Base-by-base conservation (phyloP, 352 stramenopile genomes). In the Phytophthora macrochlamydospora region DNA sequence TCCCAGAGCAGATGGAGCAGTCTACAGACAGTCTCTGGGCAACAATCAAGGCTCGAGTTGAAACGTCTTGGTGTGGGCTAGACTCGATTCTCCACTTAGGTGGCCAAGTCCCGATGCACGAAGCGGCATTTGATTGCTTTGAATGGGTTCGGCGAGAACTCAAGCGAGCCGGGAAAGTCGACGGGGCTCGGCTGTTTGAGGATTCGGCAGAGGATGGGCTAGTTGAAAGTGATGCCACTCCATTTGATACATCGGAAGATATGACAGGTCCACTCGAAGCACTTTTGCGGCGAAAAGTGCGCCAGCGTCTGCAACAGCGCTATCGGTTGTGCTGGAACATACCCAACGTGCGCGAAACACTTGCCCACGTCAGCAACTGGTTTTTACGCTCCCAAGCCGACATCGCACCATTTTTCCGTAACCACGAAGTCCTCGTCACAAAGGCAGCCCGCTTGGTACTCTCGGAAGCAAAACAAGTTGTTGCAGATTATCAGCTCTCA, bases 21-120 rank as follows among this genome's bases (percentile, higher is more conserved):
- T 61, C 77, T 3, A 64, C 65, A 29, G 79, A 88, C 52, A 91
- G 79, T 57, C 67, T 92, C 12, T 94, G 84, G 84, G 53, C 62
- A n/a, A 53, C 69, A 0, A 75, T 93, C 9, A 57, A 73, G 30
- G 66, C 86, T 11, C 73, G 83, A 3, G 67, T 85, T 9, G 68
- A 77, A 52, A 54, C 83, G 0, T 81, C 84, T 4, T 94, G 84
- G 84, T 87, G 81, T 44, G 81, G 84, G 7, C 70, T 94, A 12
- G 84, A 94, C 49, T 76, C 81, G n/a, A 66, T 93, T 13, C 51
- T 93, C 2, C 84, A 94, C 52, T 50, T 93, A 42, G 84, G 86
- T 13, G 86, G 86, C 3, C 86, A 94, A 72, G 84, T 92, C 0
- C 81, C 82, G 2, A 78, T 94, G 38, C 86, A 93, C 42, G 79